phyloP scores from a whole-genome alignment of 345 rosid genomes.

The Cardiospermum halicacabum region DNA sequence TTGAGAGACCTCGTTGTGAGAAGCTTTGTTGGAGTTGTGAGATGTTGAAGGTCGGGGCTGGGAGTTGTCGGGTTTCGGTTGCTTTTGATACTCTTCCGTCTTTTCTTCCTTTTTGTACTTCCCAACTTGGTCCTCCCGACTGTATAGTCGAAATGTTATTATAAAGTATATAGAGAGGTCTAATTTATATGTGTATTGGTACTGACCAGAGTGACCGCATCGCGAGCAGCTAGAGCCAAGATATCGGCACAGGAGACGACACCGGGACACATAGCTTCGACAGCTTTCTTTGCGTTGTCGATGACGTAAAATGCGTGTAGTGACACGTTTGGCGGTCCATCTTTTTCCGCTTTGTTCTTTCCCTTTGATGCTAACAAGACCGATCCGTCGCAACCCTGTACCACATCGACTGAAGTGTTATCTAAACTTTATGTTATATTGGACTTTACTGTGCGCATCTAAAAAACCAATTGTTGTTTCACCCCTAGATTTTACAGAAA shows the following conservation, averaged over 20 bases:
- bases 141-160: conserved; percentile 12
- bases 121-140: conserved; percentile 94
- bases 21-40: conserved; percentile 72
- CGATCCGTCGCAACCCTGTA: conserved; percentile 85
- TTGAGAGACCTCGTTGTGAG: conserved; percentile 72
- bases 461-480: too few species aligned
- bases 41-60: conserved; percentile 70
- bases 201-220: conserved; percentile 71
- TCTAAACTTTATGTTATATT: too few species aligned
- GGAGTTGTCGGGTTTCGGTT: conserved; percentile 67
- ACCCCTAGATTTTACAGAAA: too few species aligned
- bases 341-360: conserved; percentile 72
- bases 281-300: conserved; percentile 69
- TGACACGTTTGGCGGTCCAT: conserved; percentile 87
- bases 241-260: conserved; percentile 90
- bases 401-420: background rate
- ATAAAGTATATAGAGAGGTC: too few species aligned
- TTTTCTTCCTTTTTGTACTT: conserved; percentile 82
- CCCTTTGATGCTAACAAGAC: conserved; percentile 68
- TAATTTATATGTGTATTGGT: background rate
- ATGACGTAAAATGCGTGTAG: conserved; percentile 83
- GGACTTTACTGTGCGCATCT: too few species aligned
- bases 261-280: conserved; percentile 74
- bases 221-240: conserved; percentile 77
- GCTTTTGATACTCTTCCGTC: conserved; percentile 86